These are phyloP conservation scores for Ogataea haglerorum DNA, from an alignment of 805 yeast species.

Conservation along the genomic window DNA sequence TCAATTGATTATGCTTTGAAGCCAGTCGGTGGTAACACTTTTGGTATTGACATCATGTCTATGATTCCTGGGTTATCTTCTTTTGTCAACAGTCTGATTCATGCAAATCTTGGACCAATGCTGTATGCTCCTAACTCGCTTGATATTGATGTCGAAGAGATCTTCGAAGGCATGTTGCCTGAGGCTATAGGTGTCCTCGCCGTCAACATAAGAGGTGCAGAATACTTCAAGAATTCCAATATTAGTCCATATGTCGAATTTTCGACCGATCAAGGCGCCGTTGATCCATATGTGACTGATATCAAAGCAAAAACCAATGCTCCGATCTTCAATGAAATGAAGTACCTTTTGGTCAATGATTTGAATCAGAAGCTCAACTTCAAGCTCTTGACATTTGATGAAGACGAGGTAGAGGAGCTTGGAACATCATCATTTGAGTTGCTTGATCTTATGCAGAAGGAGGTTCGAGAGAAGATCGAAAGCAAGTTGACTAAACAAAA, in stretches of 20 bases:
- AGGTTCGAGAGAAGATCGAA: conserved; percentile 39
- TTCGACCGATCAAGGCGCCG: conserved; percentile 36
- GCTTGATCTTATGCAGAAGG: conserved; percentile 57
- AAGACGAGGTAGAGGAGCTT: conserved; percentile 51
- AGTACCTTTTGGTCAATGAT: conserved; percentile 52
- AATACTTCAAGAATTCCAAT: conserved; percentile 40
- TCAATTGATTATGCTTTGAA: conserved; percentile 74
- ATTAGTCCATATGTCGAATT: conserved; percentile 47
- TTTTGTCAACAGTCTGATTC: conserved; percentile 66
- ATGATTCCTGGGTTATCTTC: conserved; percentile 75
- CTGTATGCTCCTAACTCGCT: conserved; percentile 78
- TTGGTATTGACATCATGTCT: conserved; percentile 82
- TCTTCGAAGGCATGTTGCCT: conserved; percentile 58
- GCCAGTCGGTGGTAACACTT: conserved; percentile 87
- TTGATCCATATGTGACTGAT: conserved; percentile 41
- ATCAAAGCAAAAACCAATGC: conserved; percentile 52
- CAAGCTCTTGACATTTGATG: conserved; percentile 52
- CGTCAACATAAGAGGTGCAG: conserved; percentile 55
- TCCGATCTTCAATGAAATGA: conserved; percentile 68
- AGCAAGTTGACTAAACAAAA: conserved; percentile 48
- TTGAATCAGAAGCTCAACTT: conserved; percentile 56
- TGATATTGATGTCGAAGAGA: conserved; percentile 70
- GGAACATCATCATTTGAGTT: conserved; percentile 54
- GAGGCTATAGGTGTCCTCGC: conserved; percentile 72
- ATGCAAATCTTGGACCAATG: conserved; percentile 71